Evolutionary conservation across 116 monocot genomes (phyloP), one percentile per base, ranked within the genome.

Genomic region (Iris pallida): DNA sequence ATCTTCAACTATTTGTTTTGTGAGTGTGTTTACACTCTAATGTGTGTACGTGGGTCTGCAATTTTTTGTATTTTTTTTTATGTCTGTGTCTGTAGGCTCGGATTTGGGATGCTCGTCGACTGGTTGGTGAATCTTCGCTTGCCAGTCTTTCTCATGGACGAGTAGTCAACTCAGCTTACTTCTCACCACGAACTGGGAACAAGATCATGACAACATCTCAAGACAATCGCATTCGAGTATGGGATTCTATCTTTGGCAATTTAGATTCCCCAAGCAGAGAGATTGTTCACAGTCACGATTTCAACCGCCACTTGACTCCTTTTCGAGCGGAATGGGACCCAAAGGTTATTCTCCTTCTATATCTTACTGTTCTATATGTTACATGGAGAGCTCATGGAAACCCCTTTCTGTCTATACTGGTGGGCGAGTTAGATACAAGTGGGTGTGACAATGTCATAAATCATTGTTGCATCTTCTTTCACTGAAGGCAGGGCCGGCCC

Each of bases 321-420:
- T 97, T 97, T 63, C 77, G 79, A 69, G 96, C 92, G 20, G 92
- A 97, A 75, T 97, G 96, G 96, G 96, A 97, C 65, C 96, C 96
- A 63, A 97, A 97, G 89, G 95, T 95, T 66, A 15, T 46, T 2
- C 9, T 51, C 6, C 70, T 48, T 11, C 9, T 47, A 58, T 53
- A 6, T 10, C 18, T 59, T 1, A 30, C 30, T 30, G 30, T 30
- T 30, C 30, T 30, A 1, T 30, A 30, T 30, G 30, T 30, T 30
- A 30, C 30, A 30, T 30, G 30, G 30, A 30, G 30, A 30, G 30
- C 30, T 30, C 30, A 30, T 30, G 30, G 30, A 30, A 30, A 3
- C 30, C 30, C 30, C 30, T 30, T 30, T 30, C 30, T 30, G 30
- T 3, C 30, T 30, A 30, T 30, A 30, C 30, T 30, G 30, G 30